Evolutionary conservation across 2,329 filamentous ascomycete genomes (phyloP), one percentile per base, ranked within the genome.

Genomic region (Phialemoniopsis sp.): DNA sequence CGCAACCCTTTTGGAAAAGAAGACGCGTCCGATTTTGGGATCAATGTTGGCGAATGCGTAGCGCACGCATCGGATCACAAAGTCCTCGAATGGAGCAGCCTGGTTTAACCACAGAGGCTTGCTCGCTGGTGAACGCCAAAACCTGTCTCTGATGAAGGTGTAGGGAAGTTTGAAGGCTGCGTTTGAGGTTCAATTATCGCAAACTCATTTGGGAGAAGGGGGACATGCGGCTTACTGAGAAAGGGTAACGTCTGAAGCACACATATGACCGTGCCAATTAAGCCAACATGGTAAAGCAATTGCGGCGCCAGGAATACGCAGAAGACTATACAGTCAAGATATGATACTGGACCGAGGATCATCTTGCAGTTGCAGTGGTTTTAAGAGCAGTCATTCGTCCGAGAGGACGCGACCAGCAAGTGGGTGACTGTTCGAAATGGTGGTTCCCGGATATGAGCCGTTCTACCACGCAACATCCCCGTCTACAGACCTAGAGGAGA

Each of bases 11-110:
- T 83, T 88, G 7, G 80, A 84, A 58, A 93, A 88, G 68, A 93
- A 91, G 13, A 90, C 80, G 30, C 82, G 73, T 5, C 82, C 82
- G 18, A 91, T 75, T 28, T 66, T 70, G 8, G 84, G 72, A 3
- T 84, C 82, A 46, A 91, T 78, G 45, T 78, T 75, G 18, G 80
- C 76, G 55, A 91, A 91, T 13, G 84, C 85, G 68, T 86, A 89
- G 38, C 85, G 76, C 29, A 93, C 85, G 53, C 83, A 89, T 43
- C 85, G 76, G 42, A 91, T 74, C 36, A 89, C 85, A 32, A 89
- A 59, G 54, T 90, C 85, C 57, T 91, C 86, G 54, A 90, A 91
- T 2, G 78, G 63, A 4, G 82, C 80, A n/a, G 85, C 79, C 39
- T 73, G 72, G 48, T 74, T 79, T n/a, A 83, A 76, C 49, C 89